phyloP scores from a whole-genome alignment of 306 rosid genomes.

The Trichosanthes cucumerina region DNA sequence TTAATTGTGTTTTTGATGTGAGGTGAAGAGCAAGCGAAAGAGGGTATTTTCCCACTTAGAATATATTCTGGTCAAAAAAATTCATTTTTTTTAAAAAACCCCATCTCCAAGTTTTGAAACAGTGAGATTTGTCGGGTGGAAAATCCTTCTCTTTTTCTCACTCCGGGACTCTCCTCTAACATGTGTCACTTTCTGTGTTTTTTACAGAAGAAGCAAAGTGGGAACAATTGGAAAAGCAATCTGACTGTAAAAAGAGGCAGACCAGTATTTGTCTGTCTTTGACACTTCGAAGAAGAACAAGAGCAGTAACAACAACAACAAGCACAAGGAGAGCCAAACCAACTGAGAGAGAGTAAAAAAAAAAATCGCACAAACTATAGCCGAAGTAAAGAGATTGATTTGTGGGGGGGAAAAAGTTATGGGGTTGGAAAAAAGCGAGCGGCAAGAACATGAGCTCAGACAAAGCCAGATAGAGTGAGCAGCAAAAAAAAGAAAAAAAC shows the following conservation, averaged over 20 bases:
- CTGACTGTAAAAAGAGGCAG: constrained; percentile 10
- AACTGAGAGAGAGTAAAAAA: neutral
- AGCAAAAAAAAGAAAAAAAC: neutral
- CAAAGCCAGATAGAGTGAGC: constrained; percentile 6
- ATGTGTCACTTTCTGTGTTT: constrained; percentile 45
- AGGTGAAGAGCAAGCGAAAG: neutral
- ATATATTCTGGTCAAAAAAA: constrained; percentile 21
- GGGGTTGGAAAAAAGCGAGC: neutral
- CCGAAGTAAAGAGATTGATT: neutral
- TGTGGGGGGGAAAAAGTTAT: neutral
- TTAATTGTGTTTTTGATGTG: neutral
- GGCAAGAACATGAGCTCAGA: constrained; percentile 10
- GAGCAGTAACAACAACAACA: neutral
- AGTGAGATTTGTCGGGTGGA: constrained; percentile 63
- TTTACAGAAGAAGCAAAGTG: constrained; percentile 38
- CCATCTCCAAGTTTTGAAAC: constrained; percentile 47
- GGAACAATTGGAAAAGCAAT: constrained; percentile 22
- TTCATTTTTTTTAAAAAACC: constrained; percentile 2
- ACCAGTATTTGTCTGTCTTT: constrained; percentile 3
- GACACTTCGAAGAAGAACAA: constrained; percentile 5
- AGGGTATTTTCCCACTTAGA: constrained; percentile 15
- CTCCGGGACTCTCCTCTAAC: constrained; percentile 16
- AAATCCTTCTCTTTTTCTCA: constrained; percentile 19
- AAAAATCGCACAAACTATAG: neutral
- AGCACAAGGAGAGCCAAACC: neutral